These are phyloP conservation scores for Erythrophleum fordii DNA, from an alignment of 306 rosid genomes.

Conservation along the genomic window DNA sequence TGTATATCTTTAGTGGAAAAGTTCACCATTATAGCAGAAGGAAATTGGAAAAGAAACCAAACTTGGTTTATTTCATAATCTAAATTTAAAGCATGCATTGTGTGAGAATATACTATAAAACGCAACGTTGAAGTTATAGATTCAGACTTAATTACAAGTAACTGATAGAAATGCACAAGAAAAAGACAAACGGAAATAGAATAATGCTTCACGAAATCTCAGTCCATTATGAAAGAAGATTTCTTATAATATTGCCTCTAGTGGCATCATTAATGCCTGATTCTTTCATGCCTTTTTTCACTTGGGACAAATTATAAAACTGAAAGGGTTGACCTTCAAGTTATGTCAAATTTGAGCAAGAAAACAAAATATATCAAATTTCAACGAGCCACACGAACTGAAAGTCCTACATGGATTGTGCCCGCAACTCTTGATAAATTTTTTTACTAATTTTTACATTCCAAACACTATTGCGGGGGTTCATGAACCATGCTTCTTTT, in stretches of 20 bases:
- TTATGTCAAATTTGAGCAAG: not conserved
- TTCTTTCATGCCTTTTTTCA: not conserved
- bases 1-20: too few relatives aligned
- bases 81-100: too few relatives aligned
- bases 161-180: too few relatives aligned
- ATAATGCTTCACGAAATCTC: too few relatives aligned
- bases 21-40: too few relatives aligned
- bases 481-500: conserved; percentile 38
- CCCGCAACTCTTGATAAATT: not conserved
- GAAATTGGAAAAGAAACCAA: too few relatives aligned
- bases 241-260: not conserved
- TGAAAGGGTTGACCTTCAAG: not conserved
- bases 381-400: not conserved
- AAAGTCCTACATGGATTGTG: not conserved
- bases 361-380: not conserved
- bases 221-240: not conserved
- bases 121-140: too few relatives aligned
- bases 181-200: too few relatives aligned
- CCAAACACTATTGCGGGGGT: not conserved
- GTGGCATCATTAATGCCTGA: not conserved
- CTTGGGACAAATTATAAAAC: not conserved
- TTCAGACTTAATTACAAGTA: too few relatives aligned
- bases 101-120: too few relatives aligned
- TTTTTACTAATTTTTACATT: not conserved
- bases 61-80: too few relatives aligned